Evolutionary conservation across 345 rosid genomes (phyloP), one percentile per base, ranked within the genome.

Genomic region (Turritis glabra): DNA sequence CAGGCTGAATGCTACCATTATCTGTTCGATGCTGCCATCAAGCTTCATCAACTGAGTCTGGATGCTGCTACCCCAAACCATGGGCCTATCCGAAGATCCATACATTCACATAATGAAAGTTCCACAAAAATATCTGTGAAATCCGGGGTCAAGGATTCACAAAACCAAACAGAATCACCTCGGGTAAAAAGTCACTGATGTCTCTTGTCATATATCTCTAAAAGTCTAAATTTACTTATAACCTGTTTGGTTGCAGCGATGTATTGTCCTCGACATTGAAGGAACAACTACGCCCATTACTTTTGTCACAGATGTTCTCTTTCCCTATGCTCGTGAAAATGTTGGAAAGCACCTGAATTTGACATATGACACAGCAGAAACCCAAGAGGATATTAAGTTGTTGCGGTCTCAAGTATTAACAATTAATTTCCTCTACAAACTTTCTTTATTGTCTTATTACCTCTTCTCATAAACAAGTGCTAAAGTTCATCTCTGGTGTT

Each of bases 241-340:
- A 54, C 27, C 61, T 55, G 13, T 80, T 75, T 76, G 81, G 66
- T 78, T 73, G 82, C 91, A 92, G 99, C 79, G 73, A 57, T 95
- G 84, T 80, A 71, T 95, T 80, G 88, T 95, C 77, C 98, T 95
- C 43, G 99, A 92, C 82, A 92, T 92, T 35, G 99, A 92, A 84
- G 99, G 99, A 75, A 95, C 96, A 71, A 92, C 99, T 2, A 90
- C 98, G 12, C 98, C 98, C 43, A 96, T 96, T 81, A 84, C 97
- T 27, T 96, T 90, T 74, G 99, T 92, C 75, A 78, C 86, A 5
- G 98, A 96, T 65, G 88, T 96, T 63, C 95, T 92, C 67, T 92
- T 89, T 83, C 98, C 98, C 2, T 96, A 88, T 85, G 96, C 98
- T 63, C 84, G 87, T 77, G 87, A 88, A 63, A 92, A 89, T 72